Evolutionary conservation across 306 rosid species (phyloP).

Genomic region (Mucuna pruriens): DNA sequence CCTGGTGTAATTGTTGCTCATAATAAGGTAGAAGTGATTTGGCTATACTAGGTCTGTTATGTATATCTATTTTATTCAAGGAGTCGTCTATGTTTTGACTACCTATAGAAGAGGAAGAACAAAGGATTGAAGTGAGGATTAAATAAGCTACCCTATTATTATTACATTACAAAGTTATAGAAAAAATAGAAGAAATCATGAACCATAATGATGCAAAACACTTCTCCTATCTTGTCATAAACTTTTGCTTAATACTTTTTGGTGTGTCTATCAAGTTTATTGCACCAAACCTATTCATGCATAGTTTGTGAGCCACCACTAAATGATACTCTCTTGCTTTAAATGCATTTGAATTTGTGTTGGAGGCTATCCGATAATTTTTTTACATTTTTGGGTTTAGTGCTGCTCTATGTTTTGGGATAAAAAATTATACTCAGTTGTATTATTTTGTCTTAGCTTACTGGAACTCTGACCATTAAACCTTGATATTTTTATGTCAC

Average conservation of each 20-base stretch:
- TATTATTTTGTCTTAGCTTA: slow-evolving; percentile 1
- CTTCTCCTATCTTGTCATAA: not conserved
- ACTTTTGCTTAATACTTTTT: not conserved
- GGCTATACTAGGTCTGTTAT: not conserved
- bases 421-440: not conserved
- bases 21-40: slow-evolving; percentile 22
- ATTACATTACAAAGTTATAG: not conserved
- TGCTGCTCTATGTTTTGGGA: not conserved
- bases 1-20: not conserved
- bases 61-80: not conserved
- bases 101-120: slow-evolving; percentile 15
- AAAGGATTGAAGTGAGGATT: slow-evolving; percentile 4
- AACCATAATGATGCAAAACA: not conserved
- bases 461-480: slow-evolving; percentile 6
- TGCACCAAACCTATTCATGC: slow-evolving; percentile 17
- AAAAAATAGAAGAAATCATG: not conserved
- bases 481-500: slow-evolving; percentile 66
- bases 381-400: not conserved
- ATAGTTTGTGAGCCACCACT: not conserved
- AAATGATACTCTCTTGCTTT: slow-evolving; percentile 17
- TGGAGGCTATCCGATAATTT: not conserved
- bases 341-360: slow-evolving; percentile 12
- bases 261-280: not conserved
- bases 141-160: not conserved
- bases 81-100: slow-evolving; percentile 15